phyloP scores from a whole-genome alignment of 2,329 filamentous ascomycete species.

The Phialocephala sp. region DNA sequence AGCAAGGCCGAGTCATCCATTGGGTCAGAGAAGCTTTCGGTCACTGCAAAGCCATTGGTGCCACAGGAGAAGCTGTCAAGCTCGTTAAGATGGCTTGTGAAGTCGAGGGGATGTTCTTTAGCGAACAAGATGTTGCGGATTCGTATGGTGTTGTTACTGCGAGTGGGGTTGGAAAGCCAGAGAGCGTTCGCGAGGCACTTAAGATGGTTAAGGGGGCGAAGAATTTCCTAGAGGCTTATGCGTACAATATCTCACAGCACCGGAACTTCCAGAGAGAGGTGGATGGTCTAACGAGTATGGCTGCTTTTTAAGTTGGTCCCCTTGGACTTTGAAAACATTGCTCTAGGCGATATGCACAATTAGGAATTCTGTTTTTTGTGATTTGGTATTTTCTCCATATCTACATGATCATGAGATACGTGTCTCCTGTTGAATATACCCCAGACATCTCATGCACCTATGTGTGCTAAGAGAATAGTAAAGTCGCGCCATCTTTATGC shows the following conservation, averaged over 20 bases:
- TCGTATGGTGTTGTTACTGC: slow-evolving; percentile 81
- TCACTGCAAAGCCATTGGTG: slow-evolving; percentile 80
- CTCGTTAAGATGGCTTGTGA: slow-evolving; percentile 59
- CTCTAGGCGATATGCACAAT: background rate
- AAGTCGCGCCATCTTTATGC: background rate
- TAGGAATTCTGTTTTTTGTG: background rate
- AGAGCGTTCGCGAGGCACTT: slow-evolving; percentile 64
- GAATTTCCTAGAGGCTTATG: slow-evolving; percentile 74
- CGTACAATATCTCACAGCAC: slow-evolving; percentile 72
- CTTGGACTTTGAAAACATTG: background rate
- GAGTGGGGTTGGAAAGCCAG: slow-evolving; percentile 44
- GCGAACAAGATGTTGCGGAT: slow-evolving; percentile 56
- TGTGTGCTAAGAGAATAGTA: background rate
- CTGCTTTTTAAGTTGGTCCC: slow-evolving; percentile 63
- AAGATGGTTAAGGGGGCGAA: slow-evolving; percentile 69
- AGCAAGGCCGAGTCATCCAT: slow-evolving; percentile 75
- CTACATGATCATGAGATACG: background rate
- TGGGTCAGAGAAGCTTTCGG: slow-evolving; percentile 83
- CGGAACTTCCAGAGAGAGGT: slow-evolving; percentile 76
- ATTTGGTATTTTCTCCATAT: background rate
- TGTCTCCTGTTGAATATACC: background rate
- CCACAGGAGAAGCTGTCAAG: slow-evolving; percentile 72
- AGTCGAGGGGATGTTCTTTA: slow-evolving; percentile 53
- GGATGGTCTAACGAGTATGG: slow-evolving; percentile 68
- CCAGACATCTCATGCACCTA: background rate